Base-by-base conservation (phyloP, 768 basidiomycete species). In the Termitomyces sp. region DNA sequence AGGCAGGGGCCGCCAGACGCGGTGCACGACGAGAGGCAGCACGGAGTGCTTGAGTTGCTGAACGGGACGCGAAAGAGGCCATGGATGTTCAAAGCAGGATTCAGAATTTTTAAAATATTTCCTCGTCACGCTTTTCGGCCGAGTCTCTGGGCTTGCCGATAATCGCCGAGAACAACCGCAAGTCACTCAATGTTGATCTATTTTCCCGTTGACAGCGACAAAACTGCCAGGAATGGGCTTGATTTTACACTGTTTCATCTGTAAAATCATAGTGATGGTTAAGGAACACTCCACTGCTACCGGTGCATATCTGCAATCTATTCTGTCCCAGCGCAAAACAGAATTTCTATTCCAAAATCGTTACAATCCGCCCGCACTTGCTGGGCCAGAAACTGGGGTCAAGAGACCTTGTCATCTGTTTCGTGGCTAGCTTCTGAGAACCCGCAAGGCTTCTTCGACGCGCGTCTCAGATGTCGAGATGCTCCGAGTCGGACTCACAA, bases 1-100 rank as follows among this genome's bases (percentile, higher is more conserved):
- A 62, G 32, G 77, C 65, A 42, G 72, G 64, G 61, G 73, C 75
- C 22, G 74, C 66, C 36, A 79, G 67, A 63, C 84, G 82, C 40
- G 87, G 75, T n/a, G 80, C 79, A 62, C 86, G 85, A 71, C 88
- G 86, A 57, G 85, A 79, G 54, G 81, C 81, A 61, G 80, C 77
- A 62, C 87, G 87, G 55, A 90, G 75, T 63, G 80, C 77, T 67
- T 82, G 81, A 20, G 83, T 75, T 53, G 76, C 75, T 65, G 89
- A 83, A 67, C 88, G 87, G 69, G 81, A 75, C 55, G 82, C 79
- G 64, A 87, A 69, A 66, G 84, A 81, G 62, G 80, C 76, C 85
- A 90, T 89, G 76, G 26, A 76, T 78, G 70, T 45, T 59, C 49
- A 54, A 53, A 60, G 20, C 35, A 24, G 16, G 32, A 43, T 43